A percentile compares a stretch with the other conserved stretches of the same genome.
Evolutionary conservation across 2,329 filamentous ascomycete genomes (phyloP).

Genomic region (Annulohypoxylon truncatum): DNA sequence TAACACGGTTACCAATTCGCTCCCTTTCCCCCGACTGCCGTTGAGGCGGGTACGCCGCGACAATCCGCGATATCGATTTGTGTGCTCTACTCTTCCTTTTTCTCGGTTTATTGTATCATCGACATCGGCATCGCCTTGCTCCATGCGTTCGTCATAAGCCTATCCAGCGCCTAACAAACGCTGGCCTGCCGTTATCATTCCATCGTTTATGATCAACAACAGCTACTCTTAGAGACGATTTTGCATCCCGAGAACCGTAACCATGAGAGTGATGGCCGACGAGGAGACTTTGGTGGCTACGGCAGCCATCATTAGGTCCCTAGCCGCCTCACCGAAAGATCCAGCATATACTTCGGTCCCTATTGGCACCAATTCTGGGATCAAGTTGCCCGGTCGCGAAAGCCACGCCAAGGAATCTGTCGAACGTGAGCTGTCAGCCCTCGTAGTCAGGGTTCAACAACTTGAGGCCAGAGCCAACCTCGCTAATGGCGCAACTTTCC

Average conservation of each 20-base stretch:
- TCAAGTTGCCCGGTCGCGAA: conserved; percentile 81
- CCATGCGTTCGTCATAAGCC: conserved; percentile 45
- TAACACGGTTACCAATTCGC: conserved; percentile 26
- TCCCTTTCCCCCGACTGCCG: conserved; percentile 39
- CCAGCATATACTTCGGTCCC: conserved; percentile 54
- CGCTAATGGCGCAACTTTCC: conserved; percentile 69
- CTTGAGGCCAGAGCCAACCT: conserved; percentile 82
- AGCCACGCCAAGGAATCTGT: conserved; percentile 80
- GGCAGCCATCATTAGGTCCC: conserved; percentile 64
- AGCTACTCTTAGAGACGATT: conserved; percentile 20
- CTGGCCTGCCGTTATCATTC: conserved; percentile 33
- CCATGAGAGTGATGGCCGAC: conserved; percentile 60
- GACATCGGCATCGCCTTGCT: conserved; percentile 32
- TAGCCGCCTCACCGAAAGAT: conserved; percentile 60
- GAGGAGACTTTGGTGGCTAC: conserved; percentile 66
- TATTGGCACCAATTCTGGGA: conserved; percentile 59
- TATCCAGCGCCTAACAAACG: conserved; percentile 42
- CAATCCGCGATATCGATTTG: conserved; percentile 34
- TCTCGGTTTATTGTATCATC: conserved; percentile 23
- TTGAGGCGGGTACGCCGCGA: conserved; percentile 42
- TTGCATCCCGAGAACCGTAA: conserved; percentile 18
- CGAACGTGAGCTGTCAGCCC: conserved; percentile 83
- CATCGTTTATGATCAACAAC: conserved; percentile 20
- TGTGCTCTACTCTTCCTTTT: conserved; percentile 15
- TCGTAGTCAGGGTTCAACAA: conserved; percentile 81